phyloP scores from a whole-genome alignment of 257 asterid species.

The Orobanche coerulescens region DNA sequence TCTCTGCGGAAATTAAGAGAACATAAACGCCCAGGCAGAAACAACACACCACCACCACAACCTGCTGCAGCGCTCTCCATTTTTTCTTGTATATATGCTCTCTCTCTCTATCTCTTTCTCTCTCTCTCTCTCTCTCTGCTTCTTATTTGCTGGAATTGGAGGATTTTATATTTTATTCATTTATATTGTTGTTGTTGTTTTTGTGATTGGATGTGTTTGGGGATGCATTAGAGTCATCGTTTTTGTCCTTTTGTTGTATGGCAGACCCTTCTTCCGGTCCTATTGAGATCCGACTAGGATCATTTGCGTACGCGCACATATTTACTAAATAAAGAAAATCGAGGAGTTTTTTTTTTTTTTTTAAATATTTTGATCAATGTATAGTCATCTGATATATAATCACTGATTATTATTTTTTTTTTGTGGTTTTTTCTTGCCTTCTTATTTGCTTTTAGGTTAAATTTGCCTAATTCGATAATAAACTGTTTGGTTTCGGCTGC shows the following conservation, averaged over 20 bases:
- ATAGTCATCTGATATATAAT: no score
- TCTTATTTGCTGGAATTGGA: slow-evolving; percentile 10
- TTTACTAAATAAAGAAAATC: no score
- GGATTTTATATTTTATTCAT: not conserved
- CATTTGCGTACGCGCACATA: no score
- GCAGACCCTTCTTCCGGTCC: slow-evolving; percentile 17
- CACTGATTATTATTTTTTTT: slow-evolving; percentile 2
- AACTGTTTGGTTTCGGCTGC: not conserved
- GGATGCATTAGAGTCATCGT: slow-evolving; percentile 24
- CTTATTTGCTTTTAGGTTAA: not conserved
- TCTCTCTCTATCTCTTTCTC: slow-evolving; percentile 17
- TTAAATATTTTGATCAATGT: slow-evolving; percentile 21
- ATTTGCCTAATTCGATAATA: not conserved
- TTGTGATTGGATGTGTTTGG: slow-evolving; percentile 22
- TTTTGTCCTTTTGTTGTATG: slow-evolving; percentile 18
- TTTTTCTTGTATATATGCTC: no score
- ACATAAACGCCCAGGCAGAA: not conserved
- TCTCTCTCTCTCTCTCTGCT: slow-evolving; percentile 9
- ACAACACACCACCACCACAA: not conserved
- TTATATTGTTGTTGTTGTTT: not conserved
- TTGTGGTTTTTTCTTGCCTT: not conserved
- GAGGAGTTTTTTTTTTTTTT: no score
- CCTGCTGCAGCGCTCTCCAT: no score
- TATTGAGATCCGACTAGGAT: no score
- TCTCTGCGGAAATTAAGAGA: not conserved